Evolutionary conservation across 192 early-diverging fungal species (phyloP).

Genomic region (Oehlia diaphana): DNA sequence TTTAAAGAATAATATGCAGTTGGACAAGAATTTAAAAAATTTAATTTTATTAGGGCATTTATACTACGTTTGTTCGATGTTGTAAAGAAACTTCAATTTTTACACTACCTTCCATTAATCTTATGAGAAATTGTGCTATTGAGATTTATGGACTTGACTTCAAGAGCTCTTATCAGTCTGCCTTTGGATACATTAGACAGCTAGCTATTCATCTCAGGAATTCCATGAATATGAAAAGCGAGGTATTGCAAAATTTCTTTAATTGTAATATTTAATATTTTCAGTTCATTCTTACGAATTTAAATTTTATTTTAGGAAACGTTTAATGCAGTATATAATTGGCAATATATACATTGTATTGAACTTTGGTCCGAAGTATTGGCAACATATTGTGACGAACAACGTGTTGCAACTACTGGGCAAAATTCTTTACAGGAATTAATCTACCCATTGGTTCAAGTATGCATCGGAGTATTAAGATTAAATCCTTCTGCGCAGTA

Average conservation of each 20-base stretch:
- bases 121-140: conserved; percentile 92
- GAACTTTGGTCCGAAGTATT: conserved; percentile 89
- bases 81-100: conserved; percentile 77
- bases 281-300: conserved; percentile 5
- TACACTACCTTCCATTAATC: conserved; percentile 80
- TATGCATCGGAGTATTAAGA: conserved; percentile 71
- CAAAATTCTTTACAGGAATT: conserved; percentile 64
- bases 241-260: conserved; percentile 33
- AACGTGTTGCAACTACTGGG: conserved; percentile 47
- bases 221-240: conserved; percentile 81
- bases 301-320: conserved; percentile 53
- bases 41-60: conserved; percentile 65
- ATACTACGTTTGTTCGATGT: conserved; percentile 77
- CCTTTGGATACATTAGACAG: conserved; percentile 91
- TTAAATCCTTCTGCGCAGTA: conserved; percentile 87
- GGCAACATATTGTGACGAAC: conserved; percentile 64
- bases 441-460: conserved; percentile 89
- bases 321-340: conserved; percentile 92
- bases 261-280: neutral
- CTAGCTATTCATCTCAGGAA: conserved; percentile 89
- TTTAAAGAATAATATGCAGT: neutral
- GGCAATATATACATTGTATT: conserved; percentile 94
- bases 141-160: conserved; percentile 83
- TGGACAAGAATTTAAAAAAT: neutral
- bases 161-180: conserved; percentile 86